Base-by-base conservation (phyloP, 495 filamentous ascomycete species). In the Physcia stellaris region DNA sequence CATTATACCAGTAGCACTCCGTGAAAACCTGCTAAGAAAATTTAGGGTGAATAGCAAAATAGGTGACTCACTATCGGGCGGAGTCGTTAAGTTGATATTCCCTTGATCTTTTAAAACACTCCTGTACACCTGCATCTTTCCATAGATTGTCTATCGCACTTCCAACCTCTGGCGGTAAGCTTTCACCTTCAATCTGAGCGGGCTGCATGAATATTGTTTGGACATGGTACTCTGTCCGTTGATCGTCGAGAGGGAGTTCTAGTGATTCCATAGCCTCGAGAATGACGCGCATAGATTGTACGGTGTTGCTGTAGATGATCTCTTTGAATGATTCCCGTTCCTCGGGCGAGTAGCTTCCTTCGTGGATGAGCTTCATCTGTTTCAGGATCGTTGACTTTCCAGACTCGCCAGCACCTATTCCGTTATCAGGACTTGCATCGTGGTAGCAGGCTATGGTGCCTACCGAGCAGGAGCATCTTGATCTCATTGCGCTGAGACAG, bases 31-130 rank as follows among this genome's bases (percentile, higher is more conserved):
- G 20, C 15, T 6, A 18, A 19, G 34, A 24, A 37, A 17, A 17
- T 2, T 17, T 29, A 27, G 20, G n/a, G n/a, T 12, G 21, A 19
- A n/a, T n/a, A n/a, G n/a, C n/a, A n/a, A n/a, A 9, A 34, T 39
- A 27, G 39, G n/a, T 15, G 16, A 73, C 87, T 59, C 73, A 96
- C 88, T 98, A 98, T 83, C 80, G 81, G 9, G 88, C 86, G 24
- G 87, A 95, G 63, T 98, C 90, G 63, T 98, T 95, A 52, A 98
- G 64, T 55, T 95, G 88, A 61, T 96, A 98, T 62, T 98, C 92
- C 50, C 85, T 72, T 36, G 83, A 95, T 54, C 81, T 79, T 73
- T 82, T 86, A 73, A 85, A 95, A 64, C 81, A 98, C 54, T 86
- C 75, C 61, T 94, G 90, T 37, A 98, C 88, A 60, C 90, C 90